Percentiles rank a stretch among this genome's conserved stretches.
These are phyloP conservation scores for Malassezia arunalokei DNA, from an alignment of 1,284 basidiomycete genomes.

Conservation along the genomic window DNA sequence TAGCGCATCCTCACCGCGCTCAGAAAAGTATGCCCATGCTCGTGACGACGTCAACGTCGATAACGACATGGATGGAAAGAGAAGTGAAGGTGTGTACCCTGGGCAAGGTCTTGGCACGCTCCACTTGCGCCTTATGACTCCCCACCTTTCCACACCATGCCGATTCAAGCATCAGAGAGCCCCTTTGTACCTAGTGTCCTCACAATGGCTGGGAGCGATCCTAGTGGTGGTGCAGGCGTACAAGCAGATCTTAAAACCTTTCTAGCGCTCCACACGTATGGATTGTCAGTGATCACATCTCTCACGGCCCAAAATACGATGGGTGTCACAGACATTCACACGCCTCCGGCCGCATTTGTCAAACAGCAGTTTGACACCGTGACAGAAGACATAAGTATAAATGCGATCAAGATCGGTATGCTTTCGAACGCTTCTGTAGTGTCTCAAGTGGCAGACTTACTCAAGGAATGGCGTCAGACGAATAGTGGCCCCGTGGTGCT, in stretches of 20 bases:
- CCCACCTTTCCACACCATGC: not conserved
- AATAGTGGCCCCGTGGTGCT: conserved; percentile 22
- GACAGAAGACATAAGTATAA: conserved; percentile 61
- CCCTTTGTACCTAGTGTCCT: conserved; percentile 48
- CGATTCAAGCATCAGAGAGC: too few species aligned
- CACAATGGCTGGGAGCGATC: conserved; percentile 75
- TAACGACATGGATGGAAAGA: conserved; percentile 10
- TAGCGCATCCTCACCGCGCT: conserved; percentile 40
- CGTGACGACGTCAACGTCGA: conserved; percentile 32
- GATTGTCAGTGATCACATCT: conserved; percentile 73
- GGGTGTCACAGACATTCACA: conserved; percentile 58
- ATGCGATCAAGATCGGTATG: conserved; percentile 85
- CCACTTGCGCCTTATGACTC: not conserved
- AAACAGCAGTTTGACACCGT: conserved; percentile 58
- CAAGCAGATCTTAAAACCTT: conserved; percentile 66
- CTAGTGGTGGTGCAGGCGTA: conserved; percentile 77
- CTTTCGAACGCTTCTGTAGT: conserved; percentile 50
- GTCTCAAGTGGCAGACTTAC: conserved; percentile 35
- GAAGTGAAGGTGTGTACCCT: not conserved
- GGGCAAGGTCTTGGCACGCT: not conserved
- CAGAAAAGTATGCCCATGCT: conserved; percentile 36
- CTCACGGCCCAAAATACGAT: conserved; percentile 81
- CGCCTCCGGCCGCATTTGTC: conserved; percentile 38
- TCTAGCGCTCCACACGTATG: conserved; percentile 67
- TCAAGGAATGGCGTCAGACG: conserved; percentile 14